Evolutionary conservation across 1,284 basidiomycete species (phyloP).

Genomic region (Ustilago trichophora): DNA sequence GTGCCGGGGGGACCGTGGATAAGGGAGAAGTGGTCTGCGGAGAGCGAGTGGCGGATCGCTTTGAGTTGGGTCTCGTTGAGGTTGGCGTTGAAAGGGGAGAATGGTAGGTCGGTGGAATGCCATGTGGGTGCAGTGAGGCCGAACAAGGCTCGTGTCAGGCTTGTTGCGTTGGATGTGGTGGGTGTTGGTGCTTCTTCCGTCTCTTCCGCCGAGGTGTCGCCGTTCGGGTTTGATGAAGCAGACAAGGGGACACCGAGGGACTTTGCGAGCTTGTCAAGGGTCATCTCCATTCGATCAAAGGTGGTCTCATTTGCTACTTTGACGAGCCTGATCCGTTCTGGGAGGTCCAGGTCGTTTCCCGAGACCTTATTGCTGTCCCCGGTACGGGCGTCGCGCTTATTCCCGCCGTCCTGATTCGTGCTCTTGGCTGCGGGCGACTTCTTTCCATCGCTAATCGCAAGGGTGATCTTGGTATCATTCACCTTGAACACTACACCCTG

Average conservation of each 20-base stretch:
- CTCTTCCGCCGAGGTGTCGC: slow-evolving; percentile 30
- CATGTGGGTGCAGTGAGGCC: slow-evolving; percentile 50
- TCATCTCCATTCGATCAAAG: slow-evolving; percentile 74
- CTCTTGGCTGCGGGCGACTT: not conserved
- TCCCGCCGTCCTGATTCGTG: slow-evolving; percentile 4
- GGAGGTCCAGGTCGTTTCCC: slow-evolving; percentile 77
- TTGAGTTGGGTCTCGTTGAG: slow-evolving; percentile 85
- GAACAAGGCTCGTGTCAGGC: slow-evolving; percentile 51
- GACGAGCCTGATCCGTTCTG: slow-evolving; percentile 82
- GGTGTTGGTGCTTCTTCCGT: slow-evolving; percentile 10
- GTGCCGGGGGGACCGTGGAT: slow-evolving; percentile 93
- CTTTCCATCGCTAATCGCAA: slow-evolving; percentile 31
- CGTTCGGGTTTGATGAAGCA: slow-evolving; percentile 2
- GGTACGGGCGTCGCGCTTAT: slow-evolving; percentile 25
- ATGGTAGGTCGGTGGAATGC: slow-evolving; percentile 12
- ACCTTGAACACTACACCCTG: slow-evolving; percentile 45
- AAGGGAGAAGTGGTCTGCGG: slow-evolving; percentile 79
- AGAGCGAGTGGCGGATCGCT: slow-evolving; percentile 80
- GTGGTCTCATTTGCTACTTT: slow-evolving; percentile 92
- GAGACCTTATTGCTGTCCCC: slow-evolving; percentile 69
- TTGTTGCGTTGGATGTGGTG: slow-evolving; percentile 32
- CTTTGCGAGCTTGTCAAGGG: slow-evolving; percentile 42
- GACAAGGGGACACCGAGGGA: slow-evolving; percentile 19
- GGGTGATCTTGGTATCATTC: slow-evolving; percentile 24
- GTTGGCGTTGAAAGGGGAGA: slow-evolving; percentile 76